Percentiles rank a stretch among this genome's conserved stretches.
Conservation (phyloP, 2,329 filamentous ascomycete species). For the Diaporthe aspalathi region DNA sequence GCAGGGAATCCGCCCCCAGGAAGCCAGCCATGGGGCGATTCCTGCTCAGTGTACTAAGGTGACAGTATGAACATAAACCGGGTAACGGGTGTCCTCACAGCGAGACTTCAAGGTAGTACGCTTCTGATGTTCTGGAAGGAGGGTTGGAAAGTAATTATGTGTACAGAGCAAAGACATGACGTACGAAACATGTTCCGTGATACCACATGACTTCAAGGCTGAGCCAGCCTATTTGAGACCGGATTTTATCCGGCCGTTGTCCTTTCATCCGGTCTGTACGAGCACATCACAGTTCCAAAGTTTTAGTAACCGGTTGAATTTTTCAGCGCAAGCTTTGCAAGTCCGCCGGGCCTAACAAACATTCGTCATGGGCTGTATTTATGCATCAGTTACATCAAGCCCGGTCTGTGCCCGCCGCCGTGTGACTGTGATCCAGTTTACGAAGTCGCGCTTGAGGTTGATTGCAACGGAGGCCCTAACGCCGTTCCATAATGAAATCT, state of each 20-base stretch:
- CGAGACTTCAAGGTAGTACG: too few species aligned
- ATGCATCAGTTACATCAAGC: background rate
- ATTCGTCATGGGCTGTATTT: background rate
- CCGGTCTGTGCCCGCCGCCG: background rate
- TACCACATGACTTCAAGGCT: background rate
- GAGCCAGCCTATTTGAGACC: background rate
- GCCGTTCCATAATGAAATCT: background rate
- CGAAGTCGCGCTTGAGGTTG: background rate
- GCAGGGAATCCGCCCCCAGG: background rate
- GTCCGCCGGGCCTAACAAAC: background rate
- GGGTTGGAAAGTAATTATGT: too few species aligned
- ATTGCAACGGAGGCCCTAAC: conserved; percentile 7
- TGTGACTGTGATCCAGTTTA: background rate
- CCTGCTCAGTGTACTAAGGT: background rate
- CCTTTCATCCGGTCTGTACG: background rate
- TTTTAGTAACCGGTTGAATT: background rate
- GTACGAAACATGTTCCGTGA: fast-evolving
- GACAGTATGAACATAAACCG: background rate
- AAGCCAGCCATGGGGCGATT: background rate
- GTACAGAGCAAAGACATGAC: too few species aligned
- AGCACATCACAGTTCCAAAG: background rate
- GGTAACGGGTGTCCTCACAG: too few species aligned
- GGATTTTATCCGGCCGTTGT: background rate
- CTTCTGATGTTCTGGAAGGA: too few species aligned
- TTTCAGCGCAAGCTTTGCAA: background rate